Evolutionary conservation across 768 basidiomycete genomes (phyloP), one percentile per base, ranked within the genome.

Genomic region (Paxillus rubicundulus): DNA sequence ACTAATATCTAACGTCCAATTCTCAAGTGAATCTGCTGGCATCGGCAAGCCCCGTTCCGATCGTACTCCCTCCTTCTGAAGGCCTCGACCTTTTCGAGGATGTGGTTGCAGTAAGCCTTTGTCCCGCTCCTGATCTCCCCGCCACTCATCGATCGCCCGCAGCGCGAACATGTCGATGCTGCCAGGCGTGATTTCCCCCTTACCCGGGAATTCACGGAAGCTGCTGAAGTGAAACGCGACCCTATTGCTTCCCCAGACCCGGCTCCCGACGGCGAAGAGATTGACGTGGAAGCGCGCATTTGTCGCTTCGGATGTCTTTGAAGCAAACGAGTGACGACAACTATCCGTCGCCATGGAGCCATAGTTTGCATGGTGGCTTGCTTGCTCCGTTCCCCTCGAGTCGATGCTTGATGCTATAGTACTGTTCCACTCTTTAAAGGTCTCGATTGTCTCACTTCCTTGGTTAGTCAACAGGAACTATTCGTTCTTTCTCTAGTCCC

Each of bases 221-320:
- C 36, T n/a, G 43, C 18, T 14, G 7, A 40, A 16, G 8, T 45
- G 3, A 53, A 36, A 49, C 48, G 53, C 33, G 53, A 42, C 7
- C 44, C 54, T 20, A 30, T 47, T 37, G 52, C 18, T 18, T 34
- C 24, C 16, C 33, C 44, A 20, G 52, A 49, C 18, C 44, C 45
- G 16, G 44, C 17, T 43, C 48, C 53, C 3, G 44, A 37, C 18
- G 44, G 32, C 18, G 36, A 50, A 50, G 45, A 47, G 14, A 24
- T 16, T 16, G 30, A 45, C 38, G 45, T 59, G 6, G 51, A 47
- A 24, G 48, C 28, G 37, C 50, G 58, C 5, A 45, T 53, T 16
- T 59, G 58, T 36, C 58, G 58, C 28, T 57, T 37, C 41, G 47
- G 52, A 16, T 57, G 55, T 30, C 50, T 59, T 42, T 59, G 44